Conservation (phyloP, 805 yeast genomes). For the Suhomyces xylopsoci region DNA sequence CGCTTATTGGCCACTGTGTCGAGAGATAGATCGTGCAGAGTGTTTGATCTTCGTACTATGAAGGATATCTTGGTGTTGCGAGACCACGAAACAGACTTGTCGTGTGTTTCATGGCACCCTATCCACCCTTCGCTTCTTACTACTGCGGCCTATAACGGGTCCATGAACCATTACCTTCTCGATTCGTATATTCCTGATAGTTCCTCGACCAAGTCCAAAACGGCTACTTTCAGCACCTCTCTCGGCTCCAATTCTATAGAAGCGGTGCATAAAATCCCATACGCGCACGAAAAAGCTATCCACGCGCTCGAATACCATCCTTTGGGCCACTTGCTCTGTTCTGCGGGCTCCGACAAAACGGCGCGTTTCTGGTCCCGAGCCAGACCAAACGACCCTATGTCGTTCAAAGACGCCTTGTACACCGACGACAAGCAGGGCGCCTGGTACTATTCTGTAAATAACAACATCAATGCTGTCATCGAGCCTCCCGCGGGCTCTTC, state of each 20-base stretch:
- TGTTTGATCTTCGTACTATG: conserved; percentile 87
- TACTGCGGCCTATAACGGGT: conserved; percentile 88
- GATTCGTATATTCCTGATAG: conserved; percentile 45
- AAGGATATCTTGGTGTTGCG: conserved; percentile 68
- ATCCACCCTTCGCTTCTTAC: conserved; percentile 74
- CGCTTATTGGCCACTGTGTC: conserved; percentile 80
- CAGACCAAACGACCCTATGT: conserved; percentile 82
- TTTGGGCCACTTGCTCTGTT: conserved; percentile 82
- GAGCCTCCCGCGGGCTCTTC: conserved; percentile 6
- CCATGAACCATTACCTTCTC: conserved; percentile 72
- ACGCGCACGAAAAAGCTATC: conserved; percentile 92
- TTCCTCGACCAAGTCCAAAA: conserved; percentile 12
- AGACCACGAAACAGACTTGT: conserved; percentile 79
- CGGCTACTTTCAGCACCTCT: conserved; percentile 10
- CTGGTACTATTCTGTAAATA: conserved; percentile 50
- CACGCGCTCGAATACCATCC: conserved; percentile 92
- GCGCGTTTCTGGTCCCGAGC: conserved; percentile 94
- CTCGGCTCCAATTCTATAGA: not conserved
- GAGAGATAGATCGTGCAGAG: conserved; percentile 81
- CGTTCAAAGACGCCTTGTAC: conserved; percentile 78
- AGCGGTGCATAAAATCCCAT: conserved; percentile 63
- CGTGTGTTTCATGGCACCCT: conserved; percentile 92
- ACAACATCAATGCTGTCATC: conserved; percentile 41
- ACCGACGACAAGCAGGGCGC: conserved; percentile 60
- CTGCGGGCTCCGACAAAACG: conserved; percentile 92